These are phyloP conservation scores for Epichloe amarillans DNA, from an alignment of 2,329 filamentous ascomycete species.

Conservation along the genomic window DNA sequence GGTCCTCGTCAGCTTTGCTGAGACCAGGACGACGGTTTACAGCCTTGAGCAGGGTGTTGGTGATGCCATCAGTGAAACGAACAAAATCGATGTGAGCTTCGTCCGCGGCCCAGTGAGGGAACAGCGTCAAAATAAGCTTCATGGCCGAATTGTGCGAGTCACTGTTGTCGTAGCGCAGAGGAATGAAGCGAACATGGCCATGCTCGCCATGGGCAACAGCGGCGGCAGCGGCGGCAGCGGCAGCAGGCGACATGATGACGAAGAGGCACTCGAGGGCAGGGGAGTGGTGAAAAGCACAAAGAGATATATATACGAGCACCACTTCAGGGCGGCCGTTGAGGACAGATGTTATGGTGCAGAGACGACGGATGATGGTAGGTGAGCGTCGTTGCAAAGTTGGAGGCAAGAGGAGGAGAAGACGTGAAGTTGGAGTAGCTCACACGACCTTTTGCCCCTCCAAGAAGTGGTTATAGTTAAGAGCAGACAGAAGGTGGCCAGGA, in stretches of 20 bases:
- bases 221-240: slow-evolving; percentile 6
- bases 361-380: slow-evolving; percentile 2
- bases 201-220: slow-evolving; percentile 8
- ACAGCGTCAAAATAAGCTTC: slow-evolving; percentile 63
- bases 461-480: slow-evolving; percentile 3
- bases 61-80: slow-evolving; percentile 95
- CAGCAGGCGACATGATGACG: slow-evolving; percentile 21
- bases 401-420: neutral
- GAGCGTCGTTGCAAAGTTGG: neutral
- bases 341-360: neutral
- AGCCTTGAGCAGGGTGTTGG: slow-evolving; percentile 81
- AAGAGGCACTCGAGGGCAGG: neutral
- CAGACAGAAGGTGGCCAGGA: slow-evolving; percentile 6
- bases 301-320: neutral
- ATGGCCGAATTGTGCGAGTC: slow-evolving; percentile 70
- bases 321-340: neutral
- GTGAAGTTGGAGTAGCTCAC: slow-evolving; percentile 17
- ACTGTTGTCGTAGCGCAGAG: slow-evolving; percentile 63
- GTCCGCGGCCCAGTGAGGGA: slow-evolving; percentile 67
- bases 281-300: neutral
- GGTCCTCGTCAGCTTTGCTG: slow-evolving; percentile 61
- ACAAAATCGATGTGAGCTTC: slow-evolving; percentile 70
- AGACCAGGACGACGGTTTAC: slow-evolving; percentile 53
- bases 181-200: slow-evolving; percentile 48
- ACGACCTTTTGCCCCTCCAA: slow-evolving; percentile 27